Evolutionary conservation across 1,284 basidiomycete genomes (phyloP).

Genomic region (Austroboletus niveus): DNA sequence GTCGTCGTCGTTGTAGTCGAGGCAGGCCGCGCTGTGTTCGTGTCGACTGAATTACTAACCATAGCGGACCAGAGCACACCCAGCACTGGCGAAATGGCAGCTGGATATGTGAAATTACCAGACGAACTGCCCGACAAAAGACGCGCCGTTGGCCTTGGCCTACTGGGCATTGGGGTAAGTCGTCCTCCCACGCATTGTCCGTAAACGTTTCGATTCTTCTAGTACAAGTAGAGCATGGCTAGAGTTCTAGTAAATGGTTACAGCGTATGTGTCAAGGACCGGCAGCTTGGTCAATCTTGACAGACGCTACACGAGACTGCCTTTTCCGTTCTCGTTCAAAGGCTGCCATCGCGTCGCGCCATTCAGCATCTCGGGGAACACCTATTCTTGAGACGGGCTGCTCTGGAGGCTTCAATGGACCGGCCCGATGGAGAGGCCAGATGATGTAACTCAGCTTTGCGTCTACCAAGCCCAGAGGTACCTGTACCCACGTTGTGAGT

Average conservation of each 20-base stretch:
- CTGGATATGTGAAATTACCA: no score
- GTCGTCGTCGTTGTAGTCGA: no score
- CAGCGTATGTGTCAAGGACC: not conserved
- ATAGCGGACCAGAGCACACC: no score
- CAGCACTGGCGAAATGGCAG: no score
- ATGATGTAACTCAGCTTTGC: conserved; percentile 58
- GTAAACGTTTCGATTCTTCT: no score
- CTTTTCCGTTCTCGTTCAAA: conserved; percentile 47
- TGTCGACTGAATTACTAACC: no score
- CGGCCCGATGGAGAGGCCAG: conserved; percentile 61
- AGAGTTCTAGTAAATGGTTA: not conserved
- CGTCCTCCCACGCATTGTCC: no score
- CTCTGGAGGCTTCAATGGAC: conserved; percentile 36
- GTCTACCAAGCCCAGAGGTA: conserved; percentile 61
- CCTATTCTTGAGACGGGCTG: conserved; percentile 18
- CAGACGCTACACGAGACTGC: conserved; percentile 40
- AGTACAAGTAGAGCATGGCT: no score
- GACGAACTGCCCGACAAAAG: no score
- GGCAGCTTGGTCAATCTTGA: not conserved
- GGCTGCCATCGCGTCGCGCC: conserved; percentile 45
- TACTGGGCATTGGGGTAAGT: no score
- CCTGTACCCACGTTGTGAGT: conserved; percentile 34
- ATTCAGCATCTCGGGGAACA: conserved; percentile 35
- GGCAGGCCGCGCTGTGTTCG: no score
- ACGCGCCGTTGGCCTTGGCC: no score